phyloP scores from a whole-genome alignment of 1,284 basidiomycete species.

The Microbotryum silenes-acaulis region DNA sequence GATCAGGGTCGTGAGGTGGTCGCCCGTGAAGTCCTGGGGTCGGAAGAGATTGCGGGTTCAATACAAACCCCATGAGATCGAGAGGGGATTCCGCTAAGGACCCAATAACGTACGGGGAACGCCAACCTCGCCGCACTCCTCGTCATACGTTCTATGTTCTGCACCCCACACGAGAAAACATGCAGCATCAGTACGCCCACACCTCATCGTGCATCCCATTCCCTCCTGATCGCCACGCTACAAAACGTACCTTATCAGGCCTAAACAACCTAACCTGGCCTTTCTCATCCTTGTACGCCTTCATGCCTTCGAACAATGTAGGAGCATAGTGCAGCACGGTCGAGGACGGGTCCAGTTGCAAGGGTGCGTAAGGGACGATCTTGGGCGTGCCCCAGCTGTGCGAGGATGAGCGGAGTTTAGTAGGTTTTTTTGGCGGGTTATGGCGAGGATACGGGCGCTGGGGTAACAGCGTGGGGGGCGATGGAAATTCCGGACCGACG shows the following conservation, averaged over 20 bases:
- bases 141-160: constrained; percentile 79
- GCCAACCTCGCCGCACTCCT: constrained; percentile 56
- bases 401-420: too few species aligned
- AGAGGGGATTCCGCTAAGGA: neutral
- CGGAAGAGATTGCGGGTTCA: neutral
- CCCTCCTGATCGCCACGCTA: too few species aligned
- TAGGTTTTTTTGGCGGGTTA: too few species aligned
- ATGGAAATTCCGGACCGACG: too few species aligned
- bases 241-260: constrained; percentile 62
- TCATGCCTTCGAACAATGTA: constrained; percentile 88
- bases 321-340: constrained; percentile 91
- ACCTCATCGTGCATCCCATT: neutral
- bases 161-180: neutral
- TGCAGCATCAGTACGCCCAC: neutral
- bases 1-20: constrained; percentile 70
- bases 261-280: constrained; percentile 83
- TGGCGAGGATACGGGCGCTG: too few species aligned
- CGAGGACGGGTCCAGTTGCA: constrained; percentile 63
- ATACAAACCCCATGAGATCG: neutral
- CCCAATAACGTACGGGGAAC: constrained; percentile 47
- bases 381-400: constrained; percentile 68
- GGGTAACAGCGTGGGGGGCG: too few species aligned
- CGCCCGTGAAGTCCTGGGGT: constrained; percentile 58
- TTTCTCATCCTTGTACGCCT: constrained; percentile 76
- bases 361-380: constrained; percentile 73